Percentiles rank a stretch among this genome's conserved stretches.
phyloP scores from a whole-genome alignment of 257 asterid species.

The Solanum pinnatisectum region DNA sequence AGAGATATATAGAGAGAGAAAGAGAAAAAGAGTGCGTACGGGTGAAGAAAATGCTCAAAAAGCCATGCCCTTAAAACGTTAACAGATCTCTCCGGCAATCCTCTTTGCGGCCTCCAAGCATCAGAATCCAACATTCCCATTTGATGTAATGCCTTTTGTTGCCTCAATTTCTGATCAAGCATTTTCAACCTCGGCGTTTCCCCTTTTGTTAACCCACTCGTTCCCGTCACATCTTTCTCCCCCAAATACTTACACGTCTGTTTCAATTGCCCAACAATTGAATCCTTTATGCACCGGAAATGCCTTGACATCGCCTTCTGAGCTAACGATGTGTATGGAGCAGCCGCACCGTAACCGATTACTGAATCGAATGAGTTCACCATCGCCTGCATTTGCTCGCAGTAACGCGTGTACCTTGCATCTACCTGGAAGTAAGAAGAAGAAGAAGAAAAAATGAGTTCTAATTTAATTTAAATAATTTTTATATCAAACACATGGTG shows the following conservation, averaged over 20 bases:
- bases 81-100: slow-evolving; percentile 73
- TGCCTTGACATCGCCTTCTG: slow-evolving; percentile 79
- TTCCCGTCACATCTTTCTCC: slow-evolving; percentile 34
- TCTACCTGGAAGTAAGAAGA: slow-evolving; percentile 38
- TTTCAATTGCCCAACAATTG: slow-evolving; percentile 44
- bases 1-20: not conserved
- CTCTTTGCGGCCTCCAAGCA: slow-evolving; percentile 82
- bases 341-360: slow-evolving; percentile 55
- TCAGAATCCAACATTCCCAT: slow-evolving; percentile 58
- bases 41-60: slow-evolving; percentile 78
- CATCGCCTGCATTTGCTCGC: slow-evolving; percentile 66
- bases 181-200: slow-evolving; percentile 64
- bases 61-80: slow-evolving; percentile 69
- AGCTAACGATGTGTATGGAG: slow-evolving; percentile 55
- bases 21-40: slow-evolving; percentile 30
- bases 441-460: not conserved
- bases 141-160: slow-evolving; percentile 48
- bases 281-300: slow-evolving; percentile 68
- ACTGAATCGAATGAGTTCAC: slow-evolving; percentile 53
- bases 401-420: slow-evolving; percentile 48
- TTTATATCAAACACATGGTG: not conserved
- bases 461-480: not conserved
- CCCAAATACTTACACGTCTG: slow-evolving; percentile 51
- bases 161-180: slow-evolving; percentile 58
- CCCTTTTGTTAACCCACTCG: slow-evolving; percentile 48